Conservation (phyloP, 2,329 filamentous ascomycete species). For the Magnaporthiopsis rhizophila region DNA sequence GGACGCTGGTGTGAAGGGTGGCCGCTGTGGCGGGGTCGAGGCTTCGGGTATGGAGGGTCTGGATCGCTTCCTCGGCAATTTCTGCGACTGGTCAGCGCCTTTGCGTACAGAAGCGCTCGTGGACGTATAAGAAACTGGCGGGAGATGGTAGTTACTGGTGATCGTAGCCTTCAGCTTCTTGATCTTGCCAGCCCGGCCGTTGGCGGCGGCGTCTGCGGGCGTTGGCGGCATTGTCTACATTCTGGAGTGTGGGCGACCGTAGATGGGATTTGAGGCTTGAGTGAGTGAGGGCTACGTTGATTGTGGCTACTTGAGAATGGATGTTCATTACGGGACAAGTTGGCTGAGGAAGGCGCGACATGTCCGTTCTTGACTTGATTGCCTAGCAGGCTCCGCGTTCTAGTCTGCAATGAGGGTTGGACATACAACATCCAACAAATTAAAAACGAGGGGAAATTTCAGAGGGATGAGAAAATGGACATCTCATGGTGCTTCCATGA, state of each 20-base stretch:
- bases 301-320: neutral
- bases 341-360: neutral
- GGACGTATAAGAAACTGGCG: neutral
- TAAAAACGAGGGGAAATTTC: neutral
- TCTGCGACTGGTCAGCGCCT: neutral
- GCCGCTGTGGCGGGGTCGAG: constrained; percentile 17
- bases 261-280: neutral
- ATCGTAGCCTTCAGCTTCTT: constrained; percentile 1
- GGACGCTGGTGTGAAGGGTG: constrained; percentile 32
- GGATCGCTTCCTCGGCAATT: constrained; percentile 3
- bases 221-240: neutral
- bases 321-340: neutral
- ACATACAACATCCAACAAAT: too few relatives aligned
- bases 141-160: neutral
- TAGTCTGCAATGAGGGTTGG: too few relatives aligned
- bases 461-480: too few relatives aligned
- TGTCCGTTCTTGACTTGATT: too few relatives aligned
- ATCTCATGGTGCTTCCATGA: neutral
- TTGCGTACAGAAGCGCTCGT: neutral
- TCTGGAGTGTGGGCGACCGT: neutral
- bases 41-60: neutral
- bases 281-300: neutral
- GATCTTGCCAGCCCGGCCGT: neutral
- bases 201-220: neutral
- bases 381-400: too few relatives aligned